phyloP scores from a whole-genome alignment of 179 eudicot species.

The Corrigiola litoralis region DNA sequence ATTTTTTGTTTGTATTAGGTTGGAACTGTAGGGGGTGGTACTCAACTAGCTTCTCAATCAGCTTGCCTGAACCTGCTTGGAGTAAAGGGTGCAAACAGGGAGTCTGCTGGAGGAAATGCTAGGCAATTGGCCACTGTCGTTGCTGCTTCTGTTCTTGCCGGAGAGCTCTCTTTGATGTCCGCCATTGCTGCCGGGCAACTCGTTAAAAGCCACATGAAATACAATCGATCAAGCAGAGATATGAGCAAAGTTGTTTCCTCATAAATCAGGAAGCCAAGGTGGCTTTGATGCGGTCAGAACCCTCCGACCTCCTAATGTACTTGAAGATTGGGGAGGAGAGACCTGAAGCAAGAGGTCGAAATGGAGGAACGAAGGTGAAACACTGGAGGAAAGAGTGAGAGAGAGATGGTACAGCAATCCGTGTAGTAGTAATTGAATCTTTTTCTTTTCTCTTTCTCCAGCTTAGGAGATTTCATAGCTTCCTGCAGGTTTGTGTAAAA shows the following conservation, averaged over 20 bases:
- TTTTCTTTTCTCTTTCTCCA: background rate
- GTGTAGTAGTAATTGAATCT: constrained; percentile 14
- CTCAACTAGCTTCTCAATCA: constrained; percentile 45
- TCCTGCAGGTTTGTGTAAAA: constrained; percentile 14
- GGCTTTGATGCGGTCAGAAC: constrained; percentile 11
- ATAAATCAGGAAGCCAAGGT: constrained; percentile 6
- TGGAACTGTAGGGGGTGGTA: constrained; percentile 53
- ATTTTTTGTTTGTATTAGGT: constrained; percentile 24
- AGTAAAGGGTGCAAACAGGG: constrained; percentile 43
- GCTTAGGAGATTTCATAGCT: constrained; percentile 3
- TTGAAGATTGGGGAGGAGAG: background rate
- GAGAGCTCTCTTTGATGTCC: constrained; percentile 48
- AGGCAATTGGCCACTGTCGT: constrained; percentile 40
- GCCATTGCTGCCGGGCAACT: constrained; percentile 49
- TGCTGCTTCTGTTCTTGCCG: constrained; percentile 50
- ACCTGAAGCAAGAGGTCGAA: background rate
- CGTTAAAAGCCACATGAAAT: constrained; percentile 49
- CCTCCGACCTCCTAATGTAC: constrained; percentile 2
- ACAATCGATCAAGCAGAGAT: constrained; percentile 45
- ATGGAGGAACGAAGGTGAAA: background rate
- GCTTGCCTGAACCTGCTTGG: constrained; percentile 47
- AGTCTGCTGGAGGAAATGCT: constrained; percentile 40
- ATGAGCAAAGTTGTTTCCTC: constrained; percentile 25
- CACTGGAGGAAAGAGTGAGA: background rate
- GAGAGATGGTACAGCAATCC: background rate